phyloP scores from a whole-genome alignment of 73 alveolate species.

The Uronychia binucleata region DNA sequence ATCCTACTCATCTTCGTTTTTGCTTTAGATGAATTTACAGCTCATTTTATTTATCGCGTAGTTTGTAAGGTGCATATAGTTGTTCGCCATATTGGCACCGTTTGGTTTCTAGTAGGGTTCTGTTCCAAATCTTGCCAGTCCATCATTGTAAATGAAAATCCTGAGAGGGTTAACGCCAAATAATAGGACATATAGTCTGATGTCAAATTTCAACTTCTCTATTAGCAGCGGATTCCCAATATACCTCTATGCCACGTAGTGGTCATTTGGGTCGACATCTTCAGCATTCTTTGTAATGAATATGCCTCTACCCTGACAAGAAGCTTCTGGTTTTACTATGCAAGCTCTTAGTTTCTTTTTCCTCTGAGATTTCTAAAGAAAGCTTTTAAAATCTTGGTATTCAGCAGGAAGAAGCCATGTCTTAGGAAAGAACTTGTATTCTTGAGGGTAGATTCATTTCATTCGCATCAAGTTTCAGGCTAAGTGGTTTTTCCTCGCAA shows the following conservation, averaged over 20 bases:
- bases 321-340: slow-evolving; percentile 63
- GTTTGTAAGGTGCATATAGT: slow-evolving; percentile 38
- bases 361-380: slow-evolving; percentile 39
- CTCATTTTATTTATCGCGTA: slow-evolving; percentile 33
- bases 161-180: slow-evolving; percentile 65
- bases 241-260: slow-evolving; percentile 73
- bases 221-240: slow-evolving; percentile 79
- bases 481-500: slow-evolving; percentile 81
- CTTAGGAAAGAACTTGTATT: slow-evolving; percentile 70
- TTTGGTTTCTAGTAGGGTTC: slow-evolving; percentile 23
- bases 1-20: not conserved
- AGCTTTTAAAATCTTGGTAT: slow-evolving; percentile 59
- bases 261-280: slow-evolving; percentile 32
- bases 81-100: slow-evolving; percentile 43
- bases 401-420: slow-evolving; percentile 84
- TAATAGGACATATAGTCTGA: slow-evolving; percentile 80
- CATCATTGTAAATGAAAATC: slow-evolving; percentile 53
- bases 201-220: slow-evolving; percentile 88
- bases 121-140: slow-evolving; percentile 73
- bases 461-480: slow-evolving; percentile 63
- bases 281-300: slow-evolving; percentile 28
- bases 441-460: slow-evolving; percentile 70
- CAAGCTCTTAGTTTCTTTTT: slow-evolving; percentile 30
- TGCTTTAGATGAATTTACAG: slow-evolving; percentile 2
- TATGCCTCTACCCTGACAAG: slow-evolving; percentile 69